A percentile compares a stretch with the other conserved stretches of the same genome.
Conservation (phyloP, 2,329 filamentous ascomycete genomes). For the Xylaria sp. region DNA sequence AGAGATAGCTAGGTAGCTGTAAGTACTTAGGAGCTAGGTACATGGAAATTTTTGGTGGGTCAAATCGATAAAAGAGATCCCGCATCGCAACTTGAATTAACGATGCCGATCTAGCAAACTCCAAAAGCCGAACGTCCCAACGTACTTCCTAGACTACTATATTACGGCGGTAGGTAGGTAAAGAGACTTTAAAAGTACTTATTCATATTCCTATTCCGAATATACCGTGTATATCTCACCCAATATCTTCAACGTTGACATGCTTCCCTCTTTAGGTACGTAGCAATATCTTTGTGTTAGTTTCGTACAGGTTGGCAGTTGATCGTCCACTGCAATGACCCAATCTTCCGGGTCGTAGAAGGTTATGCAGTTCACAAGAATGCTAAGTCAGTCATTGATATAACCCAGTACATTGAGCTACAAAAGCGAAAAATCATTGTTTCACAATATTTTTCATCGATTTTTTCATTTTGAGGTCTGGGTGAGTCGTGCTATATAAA, state of each 20-base stretch:
- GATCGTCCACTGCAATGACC: neutral
- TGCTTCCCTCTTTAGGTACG: neutral
- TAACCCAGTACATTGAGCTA: neutral
- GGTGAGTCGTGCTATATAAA: conserved; percentile 17
- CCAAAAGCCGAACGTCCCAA: neutral
- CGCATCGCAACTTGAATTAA: neutral
- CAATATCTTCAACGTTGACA: neutral
- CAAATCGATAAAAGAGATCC: conserved; percentile 14
- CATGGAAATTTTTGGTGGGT: conserved; percentile 32
- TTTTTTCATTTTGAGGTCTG: conserved; percentile 8
- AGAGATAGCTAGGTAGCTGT: neutral
- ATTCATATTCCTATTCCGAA: too few species aligned
- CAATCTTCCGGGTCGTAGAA: neutral
- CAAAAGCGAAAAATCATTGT: neutral
- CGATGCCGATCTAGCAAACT: neutral
- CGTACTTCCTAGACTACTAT: neutral
- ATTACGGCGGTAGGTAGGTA: neutral
- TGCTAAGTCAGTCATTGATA: too few species aligned
- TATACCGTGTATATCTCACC: neutral
- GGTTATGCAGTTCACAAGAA: neutral
- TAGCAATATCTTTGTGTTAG: too few species aligned
- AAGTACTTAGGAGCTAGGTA: too few species aligned
- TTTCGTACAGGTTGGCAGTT: neutral
- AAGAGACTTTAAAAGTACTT: too few species aligned
- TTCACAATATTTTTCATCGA: neutral